These are phyloP conservation scores for Myriosclerotinia duriaeana DNA, from an alignment of 2,329 filamentous ascomycete genomes.

Conservation along the genomic window DNA sequence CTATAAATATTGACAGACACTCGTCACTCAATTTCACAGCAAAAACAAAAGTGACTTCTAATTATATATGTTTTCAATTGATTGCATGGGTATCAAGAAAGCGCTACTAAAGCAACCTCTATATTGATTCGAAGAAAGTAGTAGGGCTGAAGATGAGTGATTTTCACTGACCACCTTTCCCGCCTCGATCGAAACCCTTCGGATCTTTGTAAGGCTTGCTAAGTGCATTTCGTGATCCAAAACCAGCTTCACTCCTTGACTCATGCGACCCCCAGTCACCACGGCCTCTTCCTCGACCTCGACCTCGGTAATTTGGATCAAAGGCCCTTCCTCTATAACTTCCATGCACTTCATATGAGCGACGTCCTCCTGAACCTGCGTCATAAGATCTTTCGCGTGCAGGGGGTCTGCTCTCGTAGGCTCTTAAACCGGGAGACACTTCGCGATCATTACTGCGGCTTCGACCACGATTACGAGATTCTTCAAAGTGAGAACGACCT, in stretches of 20 bases:
- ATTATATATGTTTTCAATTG: slow-evolving; percentile 17
- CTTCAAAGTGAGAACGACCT: slow-evolving; percentile 29
- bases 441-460: slow-evolving; percentile 34
- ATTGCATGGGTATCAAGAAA: slow-evolving; percentile 19
- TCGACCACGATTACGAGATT: slow-evolving; percentile 29
- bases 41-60: slow-evolving; percentile 19
- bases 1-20: slow-evolving; percentile 25
- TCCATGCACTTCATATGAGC: slow-evolving; percentile 30
- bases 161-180: slow-evolving; percentile 41
- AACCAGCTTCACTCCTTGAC: slow-evolving; percentile 26
- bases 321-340: slow-evolving; percentile 36
- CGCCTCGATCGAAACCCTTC: slow-evolving; percentile 35
- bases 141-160: slow-evolving; percentile 25
- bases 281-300: slow-evolving; percentile 36
- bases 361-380: slow-evolving; percentile 28
- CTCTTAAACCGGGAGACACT: slow-evolving; percentile 32
- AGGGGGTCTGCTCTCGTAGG: slow-evolving; percentile 33
- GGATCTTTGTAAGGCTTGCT: slow-evolving; percentile 35
- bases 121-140: slow-evolving; percentile 16
- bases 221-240: slow-evolving; percentile 33
- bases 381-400: slow-evolving; percentile 31
- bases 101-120: slow-evolving; percentile 17
- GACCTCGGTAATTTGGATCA: slow-evolving; percentile 38
- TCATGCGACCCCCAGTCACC: slow-evolving; percentile 29
- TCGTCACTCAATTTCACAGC: slow-evolving; percentile 29